These are phyloP conservation scores for Salix brachista DNA, from an alignment of 345 rosid species.

Conservation along the genomic window DNA sequence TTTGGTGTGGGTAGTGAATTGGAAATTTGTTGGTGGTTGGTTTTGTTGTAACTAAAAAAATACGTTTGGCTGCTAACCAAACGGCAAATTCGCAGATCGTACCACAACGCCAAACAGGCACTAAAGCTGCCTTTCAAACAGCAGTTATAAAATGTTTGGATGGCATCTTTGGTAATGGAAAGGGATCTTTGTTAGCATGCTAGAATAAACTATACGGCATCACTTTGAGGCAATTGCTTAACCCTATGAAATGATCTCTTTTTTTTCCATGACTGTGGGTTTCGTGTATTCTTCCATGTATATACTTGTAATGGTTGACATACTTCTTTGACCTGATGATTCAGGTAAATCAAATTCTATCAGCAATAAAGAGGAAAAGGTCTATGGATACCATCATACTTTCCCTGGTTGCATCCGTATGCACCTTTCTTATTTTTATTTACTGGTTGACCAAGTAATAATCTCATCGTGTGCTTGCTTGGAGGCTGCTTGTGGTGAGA, in stretches of 20 bases:
- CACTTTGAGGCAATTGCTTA: neutral
- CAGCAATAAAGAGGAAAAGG: slow-evolving; percentile 89
- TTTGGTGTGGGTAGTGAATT: too few relatives aligned
- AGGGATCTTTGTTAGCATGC: neutral
- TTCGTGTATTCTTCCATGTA: neutral
- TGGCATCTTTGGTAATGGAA: neutral
- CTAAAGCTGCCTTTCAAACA: neutral
- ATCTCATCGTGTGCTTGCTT: slow-evolving; percentile 8
- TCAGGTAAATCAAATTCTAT: slow-evolving; percentile 82
- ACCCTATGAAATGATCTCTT: neutral
- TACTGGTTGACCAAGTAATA: slow-evolving; percentile 89
- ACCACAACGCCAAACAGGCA: too few relatives aligned
- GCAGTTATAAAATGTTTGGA: neutral
- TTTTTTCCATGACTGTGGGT: neutral
- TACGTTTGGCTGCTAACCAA: too few relatives aligned
- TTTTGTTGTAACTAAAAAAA: too few relatives aligned
- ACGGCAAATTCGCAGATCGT: too few relatives aligned
- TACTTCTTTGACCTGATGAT: slow-evolving; percentile 13
- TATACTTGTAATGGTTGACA: neutral
- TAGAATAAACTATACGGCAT: neutral
- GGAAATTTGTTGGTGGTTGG: too few relatives aligned
- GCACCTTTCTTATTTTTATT: slow-evolving; percentile 86
- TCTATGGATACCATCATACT: slow-evolving; percentile 92
- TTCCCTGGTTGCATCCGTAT: slow-evolving; percentile 88
- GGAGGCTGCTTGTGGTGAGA: slow-evolving; percentile 19